Evolutionary conservation across 495 filamentous ascomycete species (phyloP), one percentile per base, ranked within the genome.

Genomic region (Acidiella bohemica): DNA sequence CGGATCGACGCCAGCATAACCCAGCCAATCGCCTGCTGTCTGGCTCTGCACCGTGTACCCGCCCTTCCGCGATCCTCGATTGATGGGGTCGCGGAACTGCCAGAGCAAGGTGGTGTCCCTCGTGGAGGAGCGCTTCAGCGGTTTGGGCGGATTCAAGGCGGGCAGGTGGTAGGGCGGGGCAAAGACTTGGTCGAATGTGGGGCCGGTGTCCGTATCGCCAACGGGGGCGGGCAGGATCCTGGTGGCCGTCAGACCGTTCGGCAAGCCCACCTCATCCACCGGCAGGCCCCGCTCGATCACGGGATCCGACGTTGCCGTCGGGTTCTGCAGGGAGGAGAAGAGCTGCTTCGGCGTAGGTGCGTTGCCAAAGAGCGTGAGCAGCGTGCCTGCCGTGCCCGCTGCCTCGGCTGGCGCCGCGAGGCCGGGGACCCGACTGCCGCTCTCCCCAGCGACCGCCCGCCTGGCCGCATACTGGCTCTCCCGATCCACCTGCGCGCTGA

Each of bases 141-240:
- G 69, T 53, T 76, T 80, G 0, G 86, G 85, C 16, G 81, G 80
- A 36, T 79, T 73, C 18, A 92, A 56, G 14, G 72, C 67, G 10
- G 77, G 73, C 4, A 87, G 58, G 27, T 63, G 71, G 23, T 75
- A 47, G 5, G 84, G 80, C 16, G 84, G 72, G 5, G 78, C 69
- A 59, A 93, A 95, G 2, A 85, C 59, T 34, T 93, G 81, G 13
- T 81, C 82, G 21, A 95, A 67, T 1, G 83, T 92, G 22, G 68
- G 67, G 0, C 59, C 49, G 42, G 61, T 61, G 31, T 59, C 57
- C 14, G 56, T 58, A 37, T 59, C 59, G 24, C 53, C 53, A 28
- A 68, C 68, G 29, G 66, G 53, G 2, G 64, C 57, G 6, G 83
- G 76, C 37, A 77, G 53, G 12, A 88, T 69, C 44, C 77, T 75